Evolutionary conservation across 768 basidiomycete genomes (phyloP).

Genomic region (Xerocomellus chrysenteron): DNA sequence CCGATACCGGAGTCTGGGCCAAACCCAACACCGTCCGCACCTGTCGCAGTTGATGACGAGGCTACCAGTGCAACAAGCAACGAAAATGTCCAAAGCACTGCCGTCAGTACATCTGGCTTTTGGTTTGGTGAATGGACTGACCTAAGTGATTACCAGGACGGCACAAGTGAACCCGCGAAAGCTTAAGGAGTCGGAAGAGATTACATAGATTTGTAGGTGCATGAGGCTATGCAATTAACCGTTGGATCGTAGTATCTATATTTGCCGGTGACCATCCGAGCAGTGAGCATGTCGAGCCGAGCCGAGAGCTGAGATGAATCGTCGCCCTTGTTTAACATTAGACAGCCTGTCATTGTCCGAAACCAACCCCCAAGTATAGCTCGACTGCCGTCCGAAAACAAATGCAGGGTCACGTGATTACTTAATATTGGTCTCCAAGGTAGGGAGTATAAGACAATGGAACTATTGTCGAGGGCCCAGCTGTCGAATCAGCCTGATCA

Average conservation of each 20-base stretch:
- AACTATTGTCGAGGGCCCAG: not conserved
- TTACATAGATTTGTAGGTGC: conserved; percentile 8
- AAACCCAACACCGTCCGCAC: not conserved
- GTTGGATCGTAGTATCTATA: not conserved
- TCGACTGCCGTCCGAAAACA: no score
- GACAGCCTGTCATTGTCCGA: no score
- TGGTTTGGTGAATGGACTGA: conserved; percentile 2
- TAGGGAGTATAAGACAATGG: conserved; percentile 10
- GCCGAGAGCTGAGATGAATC: not conserved
- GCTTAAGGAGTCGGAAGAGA: not conserved
- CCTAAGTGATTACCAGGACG: not conserved
- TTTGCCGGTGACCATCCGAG: not conserved
- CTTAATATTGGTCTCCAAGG: conserved; percentile 5
- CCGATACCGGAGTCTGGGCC: not conserved
- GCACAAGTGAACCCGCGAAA: conserved; percentile 3
- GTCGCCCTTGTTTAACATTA: not conserved
- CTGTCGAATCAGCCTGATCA: not conserved
- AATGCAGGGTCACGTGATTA: not conserved
- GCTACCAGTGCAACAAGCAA: conserved; percentile 1
- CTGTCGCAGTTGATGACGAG: conserved; percentile 4
- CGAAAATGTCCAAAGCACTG: conserved; percentile 2
- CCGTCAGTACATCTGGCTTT: conserved; percentile 15
- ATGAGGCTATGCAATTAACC: not conserved
- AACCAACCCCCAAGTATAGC: no score
- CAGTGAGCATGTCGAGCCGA: not conserved